A percentile compares a stretch with the other conserved stretches of the same genome.
Evolutionary conservation across 495 filamentous ascomycete species (phyloP).

Genomic region (Collariella sp.): DNA sequence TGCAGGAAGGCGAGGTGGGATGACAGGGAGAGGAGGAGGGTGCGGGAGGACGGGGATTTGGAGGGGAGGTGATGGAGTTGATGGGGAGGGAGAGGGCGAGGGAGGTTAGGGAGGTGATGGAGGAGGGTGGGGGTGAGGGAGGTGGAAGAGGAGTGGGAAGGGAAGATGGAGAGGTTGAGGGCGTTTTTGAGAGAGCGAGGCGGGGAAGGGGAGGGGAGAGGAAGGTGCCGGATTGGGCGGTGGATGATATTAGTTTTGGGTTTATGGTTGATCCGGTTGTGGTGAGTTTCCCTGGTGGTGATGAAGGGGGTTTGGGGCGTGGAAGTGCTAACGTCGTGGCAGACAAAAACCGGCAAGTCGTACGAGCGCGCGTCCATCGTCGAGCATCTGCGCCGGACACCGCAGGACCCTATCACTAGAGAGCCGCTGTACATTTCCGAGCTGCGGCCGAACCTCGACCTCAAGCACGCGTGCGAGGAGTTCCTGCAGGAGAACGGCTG

Average conservation of each 20-base stretch:
- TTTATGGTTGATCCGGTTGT: slow-evolving; percentile 91
- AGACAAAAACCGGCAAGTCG: slow-evolving; percentile 77
- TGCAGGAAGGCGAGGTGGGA: slow-evolving; percentile 76
- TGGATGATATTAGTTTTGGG: slow-evolving; percentile 84
- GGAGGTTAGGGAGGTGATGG: slow-evolving; percentile 19
- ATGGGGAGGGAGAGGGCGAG: slow-evolving; percentile 27
- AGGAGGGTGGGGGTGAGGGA: slow-evolving; percentile 38
- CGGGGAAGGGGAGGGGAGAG: slow-evolving; percentile 44
- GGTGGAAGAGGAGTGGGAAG: slow-evolving; percentile 46
- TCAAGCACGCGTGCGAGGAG: slow-evolving; percentile 75
- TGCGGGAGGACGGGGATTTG: slow-evolving; percentile 41
- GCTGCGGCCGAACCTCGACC: slow-evolving; percentile 72
- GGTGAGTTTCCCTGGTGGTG: slow-evolving; percentile 33
- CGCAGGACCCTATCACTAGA: slow-evolving; percentile 75
- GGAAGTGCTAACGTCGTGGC: not conserved
- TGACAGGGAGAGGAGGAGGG: slow-evolving; percentile 41
- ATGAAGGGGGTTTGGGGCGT: too few species aligned
- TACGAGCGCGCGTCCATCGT: slow-evolving; percentile 85
- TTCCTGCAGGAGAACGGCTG: slow-evolving; percentile 85
- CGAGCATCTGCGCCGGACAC: slow-evolving; percentile 70
- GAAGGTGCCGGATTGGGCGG: slow-evolving; percentile 73
- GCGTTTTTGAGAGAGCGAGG: slow-evolving; percentile 53
- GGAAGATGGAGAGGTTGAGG: slow-evolving; percentile 52
- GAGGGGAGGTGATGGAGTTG: slow-evolving; percentile 44
- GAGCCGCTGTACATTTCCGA: slow-evolving; percentile 61